Evolutionary conservation across 2,329 filamentous ascomycete genomes (phyloP).

Genomic region (Fonsecaea pugnacius): DNA sequence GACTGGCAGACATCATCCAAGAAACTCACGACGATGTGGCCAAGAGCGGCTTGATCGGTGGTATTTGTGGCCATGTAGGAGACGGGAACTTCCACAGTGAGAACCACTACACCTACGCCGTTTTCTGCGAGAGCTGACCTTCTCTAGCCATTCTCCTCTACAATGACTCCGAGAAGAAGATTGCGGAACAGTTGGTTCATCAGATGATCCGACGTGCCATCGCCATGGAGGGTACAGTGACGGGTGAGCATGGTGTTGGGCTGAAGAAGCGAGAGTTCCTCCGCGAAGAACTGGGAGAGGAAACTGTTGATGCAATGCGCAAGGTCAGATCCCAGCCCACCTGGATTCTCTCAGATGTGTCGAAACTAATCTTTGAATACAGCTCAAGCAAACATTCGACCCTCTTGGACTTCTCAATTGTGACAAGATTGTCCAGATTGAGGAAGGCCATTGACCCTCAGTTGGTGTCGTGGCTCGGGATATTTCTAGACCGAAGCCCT

Average conservation of each 20-base stretch:
- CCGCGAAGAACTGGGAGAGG: conserved; percentile 63
- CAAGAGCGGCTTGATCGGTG: conserved; percentile 65
- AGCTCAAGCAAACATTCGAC: conserved; percentile 68
- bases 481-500: background rate
- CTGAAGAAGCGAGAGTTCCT: conserved; percentile 71
- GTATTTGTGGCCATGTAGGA: conserved; percentile 74
- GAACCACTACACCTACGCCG: conserved; percentile 36
- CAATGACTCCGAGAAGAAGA: conserved; percentile 60
- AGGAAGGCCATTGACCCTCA: conserved; percentile 39
- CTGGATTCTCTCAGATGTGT: background rate
- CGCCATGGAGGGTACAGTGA: conserved; percentile 72
- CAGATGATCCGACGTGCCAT: conserved; percentile 72
- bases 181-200: conserved; percentile 65
- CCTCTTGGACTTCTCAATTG: conserved; percentile 69
- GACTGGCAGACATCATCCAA: conserved; percentile 73
- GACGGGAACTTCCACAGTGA: conserved; percentile 75
- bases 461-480: background rate
- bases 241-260: conserved; percentile 73
- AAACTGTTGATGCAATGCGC: conserved; percentile 68
- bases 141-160: conserved; percentile 62
- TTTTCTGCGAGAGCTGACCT: conserved; percentile 14
- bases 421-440: conserved; percentile 66
- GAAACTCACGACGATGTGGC: conserved; percentile 69
- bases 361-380: conserved; percentile 33
- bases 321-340: conserved; percentile 51